phyloP scores from a whole-genome alignment of 2,329 filamentous ascomycete species.

The Phoma sp. region DNA sequence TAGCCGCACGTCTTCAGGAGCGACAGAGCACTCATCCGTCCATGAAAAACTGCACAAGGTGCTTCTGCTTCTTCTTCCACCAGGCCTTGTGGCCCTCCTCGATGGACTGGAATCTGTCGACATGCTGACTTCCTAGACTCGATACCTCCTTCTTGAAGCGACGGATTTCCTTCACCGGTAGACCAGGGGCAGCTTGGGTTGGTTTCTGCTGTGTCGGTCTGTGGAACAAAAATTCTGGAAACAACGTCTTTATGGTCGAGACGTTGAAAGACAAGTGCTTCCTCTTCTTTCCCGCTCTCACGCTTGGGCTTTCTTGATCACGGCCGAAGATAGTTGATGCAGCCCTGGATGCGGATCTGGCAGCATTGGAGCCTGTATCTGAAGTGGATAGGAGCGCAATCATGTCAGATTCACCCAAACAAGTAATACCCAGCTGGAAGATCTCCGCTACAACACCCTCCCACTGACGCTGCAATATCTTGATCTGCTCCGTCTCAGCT shows the following conservation, averaged over 20 bases:
- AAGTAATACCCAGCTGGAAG: constrained; percentile 32
- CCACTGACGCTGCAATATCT: constrained; percentile 34
- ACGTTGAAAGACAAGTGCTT: constrained; percentile 32
- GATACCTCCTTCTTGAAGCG: constrained; percentile 23
- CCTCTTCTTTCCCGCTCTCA: constrained; percentile 16
- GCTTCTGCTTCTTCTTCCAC: constrained; percentile 34
- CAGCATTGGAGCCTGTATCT: background rate
- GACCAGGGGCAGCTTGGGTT: constrained; percentile 5
- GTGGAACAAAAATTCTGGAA: constrained; percentile 29
- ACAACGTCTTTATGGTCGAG: constrained; percentile 1
- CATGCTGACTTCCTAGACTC: constrained; percentile 27
- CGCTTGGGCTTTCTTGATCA: constrained; percentile 16
- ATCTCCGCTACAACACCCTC: constrained; percentile 37
- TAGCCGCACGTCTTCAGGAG: background rate
- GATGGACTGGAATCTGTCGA: constrained; percentile 26
- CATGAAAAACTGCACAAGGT: constrained; percentile 22
- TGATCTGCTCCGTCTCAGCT: constrained; percentile 26
- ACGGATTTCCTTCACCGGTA: constrained; percentile 22
- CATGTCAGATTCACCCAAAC: constrained; percentile 33
- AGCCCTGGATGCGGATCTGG: background rate
- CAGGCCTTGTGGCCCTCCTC: constrained; percentile 31
- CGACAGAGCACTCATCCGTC: constrained; percentile 21
- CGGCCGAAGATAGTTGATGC: constrained; percentile 27
- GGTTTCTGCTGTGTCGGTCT: constrained; percentile 14
- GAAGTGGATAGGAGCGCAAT: constrained; percentile 21